Evolutionary conservation across 2,329 filamentous ascomycete genomes (phyloP).

Genomic region (Talaromyces sp.): DNA sequence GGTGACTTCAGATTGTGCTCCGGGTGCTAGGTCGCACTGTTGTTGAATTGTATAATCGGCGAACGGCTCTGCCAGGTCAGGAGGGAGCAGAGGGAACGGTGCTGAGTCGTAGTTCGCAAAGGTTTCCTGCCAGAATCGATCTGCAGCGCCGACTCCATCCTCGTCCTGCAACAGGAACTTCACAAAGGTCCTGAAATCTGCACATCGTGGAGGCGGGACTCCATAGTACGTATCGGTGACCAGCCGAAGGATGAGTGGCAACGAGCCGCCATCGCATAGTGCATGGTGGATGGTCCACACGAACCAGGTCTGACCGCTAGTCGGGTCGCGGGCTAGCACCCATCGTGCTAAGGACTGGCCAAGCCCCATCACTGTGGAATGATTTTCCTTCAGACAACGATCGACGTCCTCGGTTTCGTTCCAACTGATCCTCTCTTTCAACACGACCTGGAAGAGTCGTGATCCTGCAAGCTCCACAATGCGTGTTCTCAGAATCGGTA

Average conservation of each 20-base stretch:
- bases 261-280: not conserved
- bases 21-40: too few relatives aligned
- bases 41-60: too few relatives aligned
- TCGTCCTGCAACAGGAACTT: not conserved
- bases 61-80: too few relatives aligned
- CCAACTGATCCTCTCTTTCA: not conserved
- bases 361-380: not conserved
- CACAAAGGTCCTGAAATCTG: not conserved
- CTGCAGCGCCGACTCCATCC: not conserved
- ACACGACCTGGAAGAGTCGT: not conserved
- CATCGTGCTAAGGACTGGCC: not conserved
- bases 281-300: slow-evolving; percentile 11
- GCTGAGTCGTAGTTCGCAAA: not conserved
- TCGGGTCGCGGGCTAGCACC: not conserved
- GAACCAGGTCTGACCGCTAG: not conserved
- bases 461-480: not conserved
- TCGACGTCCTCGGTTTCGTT: too few relatives aligned
- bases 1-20: not conserved
- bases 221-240: not conserved
- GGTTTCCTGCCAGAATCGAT: not conserved
- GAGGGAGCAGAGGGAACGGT: not conserved
- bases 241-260: not conserved
- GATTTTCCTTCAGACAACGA: not conserved
- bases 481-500: not conserved
- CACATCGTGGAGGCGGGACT: too few relatives aligned